Evolutionary conservation across 768 basidiomycete species (phyloP).

Genomic region (Xerocomellus dryophilus): DNA sequence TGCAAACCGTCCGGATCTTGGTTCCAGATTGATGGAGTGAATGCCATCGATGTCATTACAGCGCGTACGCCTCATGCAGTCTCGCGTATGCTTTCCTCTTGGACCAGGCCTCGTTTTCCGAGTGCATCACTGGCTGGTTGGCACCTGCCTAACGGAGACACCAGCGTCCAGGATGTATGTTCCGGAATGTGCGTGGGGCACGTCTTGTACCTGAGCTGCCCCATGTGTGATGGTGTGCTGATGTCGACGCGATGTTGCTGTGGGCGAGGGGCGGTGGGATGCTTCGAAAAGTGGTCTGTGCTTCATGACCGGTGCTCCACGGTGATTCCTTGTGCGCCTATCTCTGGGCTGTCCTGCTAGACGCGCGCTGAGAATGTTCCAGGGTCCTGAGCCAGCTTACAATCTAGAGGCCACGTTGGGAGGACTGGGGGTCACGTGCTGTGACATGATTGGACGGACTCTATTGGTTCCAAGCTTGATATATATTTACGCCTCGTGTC

Average conservation of each 20-base stretch:
- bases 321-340: background rate
- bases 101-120: background rate
- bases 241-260: slow-evolving; percentile 1
- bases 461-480: slow-evolving; percentile 12
- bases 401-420: too few species aligned
- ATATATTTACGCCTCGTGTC: slow-evolving; percentile 28
- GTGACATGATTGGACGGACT: slow-evolving; percentile 18
- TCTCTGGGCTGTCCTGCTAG: background rate
- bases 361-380: background rate
- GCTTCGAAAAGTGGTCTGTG: background rate
- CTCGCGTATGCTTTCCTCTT: too few species aligned
- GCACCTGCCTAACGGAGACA: background rate
- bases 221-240: background rate
- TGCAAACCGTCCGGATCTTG: background rate
- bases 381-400: too few species aligned
- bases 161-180: background rate
- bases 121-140: background rate
- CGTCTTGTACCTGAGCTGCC: background rate
- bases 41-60: background rate
- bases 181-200: background rate
- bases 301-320: background rate
- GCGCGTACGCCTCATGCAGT: slow-evolving; percentile 7
- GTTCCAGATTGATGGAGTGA: background rate
- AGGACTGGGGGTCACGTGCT: slow-evolving; percentile 21
- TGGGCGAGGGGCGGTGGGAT: background rate